A percentile compares a stretch with the other conserved stretches of the same genome.
phyloP scores from a whole-genome alignment of 2,329 filamentous ascomycete genomes.

The Xylaria sp. region DNA sequence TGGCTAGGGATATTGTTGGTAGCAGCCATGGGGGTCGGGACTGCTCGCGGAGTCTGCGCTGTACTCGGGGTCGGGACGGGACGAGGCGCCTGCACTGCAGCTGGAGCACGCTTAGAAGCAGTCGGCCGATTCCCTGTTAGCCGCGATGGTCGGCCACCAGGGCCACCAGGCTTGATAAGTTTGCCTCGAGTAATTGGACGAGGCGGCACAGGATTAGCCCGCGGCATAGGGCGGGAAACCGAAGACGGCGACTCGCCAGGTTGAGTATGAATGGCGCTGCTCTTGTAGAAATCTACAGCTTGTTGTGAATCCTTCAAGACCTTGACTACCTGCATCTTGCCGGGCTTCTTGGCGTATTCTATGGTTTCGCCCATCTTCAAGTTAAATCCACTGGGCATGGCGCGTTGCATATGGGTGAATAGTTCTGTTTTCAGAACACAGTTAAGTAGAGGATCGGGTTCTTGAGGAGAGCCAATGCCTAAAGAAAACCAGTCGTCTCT shows the following conservation, averaged over 20 bases:
- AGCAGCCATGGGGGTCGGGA: constrained; percentile 38
- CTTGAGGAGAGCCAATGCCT: constrained; percentile 85
- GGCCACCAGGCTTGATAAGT: constrained; percentile 88
- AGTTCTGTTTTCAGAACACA: constrained; percentile 97
- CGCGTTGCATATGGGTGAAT: constrained; percentile 86
- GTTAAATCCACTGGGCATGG: constrained; percentile 79
- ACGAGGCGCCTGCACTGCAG: constrained; percentile 33
- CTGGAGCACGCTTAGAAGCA: constrained; percentile 37
- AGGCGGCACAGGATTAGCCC: constrained; percentile 82
- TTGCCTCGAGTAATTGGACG: constrained; percentile 94
- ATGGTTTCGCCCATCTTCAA: constrained; percentile 84
- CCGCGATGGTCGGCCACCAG: constrained; percentile 79
- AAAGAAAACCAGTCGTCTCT: constrained; percentile 98
- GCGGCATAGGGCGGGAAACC: constrained; percentile 81
- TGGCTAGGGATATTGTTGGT: constrained; percentile 53
- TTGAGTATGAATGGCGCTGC: constrained; percentile 84
- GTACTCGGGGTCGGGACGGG: constrained; percentile 36
- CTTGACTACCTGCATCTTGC: constrained; percentile 88
- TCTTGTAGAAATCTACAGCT: constrained; percentile 88
- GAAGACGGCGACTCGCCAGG: constrained; percentile 84
- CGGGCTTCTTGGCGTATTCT: constrained; percentile 97
- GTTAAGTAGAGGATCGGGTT: constrained; percentile 90
- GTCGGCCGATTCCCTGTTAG: constrained; percentile 57
- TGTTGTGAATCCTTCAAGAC: constrained; percentile 84
- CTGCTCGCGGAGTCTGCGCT: constrained; percentile 40